Evolutionary conservation across 2,329 filamentous ascomycete genomes (phyloP).

Genomic region (Paraphoma chrysanthemicola): DNA sequence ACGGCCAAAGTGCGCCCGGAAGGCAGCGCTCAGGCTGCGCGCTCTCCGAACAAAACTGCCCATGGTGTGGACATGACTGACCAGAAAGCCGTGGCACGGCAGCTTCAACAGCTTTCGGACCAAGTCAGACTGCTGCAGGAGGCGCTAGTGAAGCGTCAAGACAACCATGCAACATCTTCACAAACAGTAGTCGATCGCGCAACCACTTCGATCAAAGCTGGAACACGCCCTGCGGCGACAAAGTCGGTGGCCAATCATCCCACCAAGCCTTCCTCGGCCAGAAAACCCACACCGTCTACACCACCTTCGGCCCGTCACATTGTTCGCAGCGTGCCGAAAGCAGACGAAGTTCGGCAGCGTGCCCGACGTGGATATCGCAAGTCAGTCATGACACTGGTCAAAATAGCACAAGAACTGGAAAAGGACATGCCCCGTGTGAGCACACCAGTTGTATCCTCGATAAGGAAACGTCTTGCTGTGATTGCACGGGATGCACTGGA

Average conservation of each 20-base stretch:
- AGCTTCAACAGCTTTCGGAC: constrained; percentile 20
- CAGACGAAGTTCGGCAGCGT: neutral
- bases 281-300: neutral
- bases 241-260: neutral
- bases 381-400: neutral
- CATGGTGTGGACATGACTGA: neutral
- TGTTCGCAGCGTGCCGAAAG: neutral
- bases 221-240: no score
- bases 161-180: neutral
- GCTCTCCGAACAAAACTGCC: neutral
- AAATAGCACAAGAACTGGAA: neutral
- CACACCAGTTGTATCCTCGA: neutral
- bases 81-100: constrained; percentile 6
- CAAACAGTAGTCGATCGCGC: neutral
- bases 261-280: neutral
- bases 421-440: neutral
- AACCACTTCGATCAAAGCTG: no score
- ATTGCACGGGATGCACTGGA: constrained; percentile 2
- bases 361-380: neutral
- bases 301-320: neutral
- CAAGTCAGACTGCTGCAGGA: constrained; percentile 20
- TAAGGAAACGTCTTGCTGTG: constrained; percentile 1
- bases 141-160: constrained; percentile 2
- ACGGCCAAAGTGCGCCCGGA: neutral
- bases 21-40: neutral